These are phyloP conservation scores for Pseudomonodictys pantanalensis DNA, from an alignment of 495 filamentous ascomycete species.

Conservation along the genomic window DNA sequence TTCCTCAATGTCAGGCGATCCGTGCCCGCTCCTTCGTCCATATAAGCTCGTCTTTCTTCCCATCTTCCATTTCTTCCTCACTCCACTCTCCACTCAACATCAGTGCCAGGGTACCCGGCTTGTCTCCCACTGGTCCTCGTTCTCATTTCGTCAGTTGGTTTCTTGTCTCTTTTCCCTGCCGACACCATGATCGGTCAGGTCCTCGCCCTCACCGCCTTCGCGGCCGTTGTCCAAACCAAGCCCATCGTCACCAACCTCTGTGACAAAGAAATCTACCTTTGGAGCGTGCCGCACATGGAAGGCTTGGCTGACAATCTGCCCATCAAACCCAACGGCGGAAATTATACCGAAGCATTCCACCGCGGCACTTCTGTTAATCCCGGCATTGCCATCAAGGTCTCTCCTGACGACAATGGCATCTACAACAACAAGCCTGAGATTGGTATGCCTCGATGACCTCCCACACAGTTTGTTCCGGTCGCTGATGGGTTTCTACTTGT, in stretches of 20 bases:
- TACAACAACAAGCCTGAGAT: conserved; percentile 10
- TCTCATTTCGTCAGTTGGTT: background rate
- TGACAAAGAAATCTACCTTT: conserved; percentile 49
- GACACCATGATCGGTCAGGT: conserved; percentile 8
- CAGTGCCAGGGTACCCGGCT: background rate
- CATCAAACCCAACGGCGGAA: background rate
- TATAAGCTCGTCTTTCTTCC: conserved; percentile 6
- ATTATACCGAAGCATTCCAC: conserved; percentile 15
- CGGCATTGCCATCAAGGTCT: conserved; percentile 43
- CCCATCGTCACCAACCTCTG: conserved; percentile 56
- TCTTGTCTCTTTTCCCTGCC: background rate
- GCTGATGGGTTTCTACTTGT: too few relatives aligned
- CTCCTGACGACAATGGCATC: conserved; percentile 39
- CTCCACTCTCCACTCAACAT: background rate
- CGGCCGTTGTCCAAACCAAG: conserved; percentile 44
- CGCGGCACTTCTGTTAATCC: conserved; percentile 12
- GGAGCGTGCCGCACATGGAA: conserved; percentile 46
- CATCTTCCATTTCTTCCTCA: conserved; percentile 7
- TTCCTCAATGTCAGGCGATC: too few relatives aligned
- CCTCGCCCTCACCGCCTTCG: conserved; percentile 7
- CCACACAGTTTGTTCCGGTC: too few relatives aligned
- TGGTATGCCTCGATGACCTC: too few relatives aligned
- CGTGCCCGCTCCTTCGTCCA: background rate
- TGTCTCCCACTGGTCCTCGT: background rate
- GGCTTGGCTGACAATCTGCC: conserved; percentile 1